Evolutionary conservation across 176 grass and related monocot species (phyloP).

Genomic region (Oryza rufipogon): DNA sequence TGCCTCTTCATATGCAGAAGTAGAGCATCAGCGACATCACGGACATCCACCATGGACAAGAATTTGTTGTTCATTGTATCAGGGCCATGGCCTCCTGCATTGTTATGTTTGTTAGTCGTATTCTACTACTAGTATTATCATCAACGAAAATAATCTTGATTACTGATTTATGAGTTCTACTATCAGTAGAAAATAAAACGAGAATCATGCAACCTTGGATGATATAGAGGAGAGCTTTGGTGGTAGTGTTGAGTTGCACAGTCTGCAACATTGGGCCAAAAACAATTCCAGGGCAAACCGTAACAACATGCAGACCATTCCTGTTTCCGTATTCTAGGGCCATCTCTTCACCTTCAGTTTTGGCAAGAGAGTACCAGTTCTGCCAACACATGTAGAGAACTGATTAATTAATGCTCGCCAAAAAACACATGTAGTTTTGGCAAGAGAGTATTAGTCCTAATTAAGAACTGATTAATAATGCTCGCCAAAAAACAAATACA

Average conservation of each 20-base stretch:
- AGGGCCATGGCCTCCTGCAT: neutral
- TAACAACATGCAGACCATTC: constrained; percentile 29
- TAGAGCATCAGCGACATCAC: constrained; percentile 29
- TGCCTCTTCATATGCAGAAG: constrained; percentile 26
- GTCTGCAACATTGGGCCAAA: constrained; percentile 29
- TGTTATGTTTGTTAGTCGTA: too few species aligned
- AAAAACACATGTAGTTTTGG: too few species aligned
- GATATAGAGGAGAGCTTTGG: constrained; percentile 2
- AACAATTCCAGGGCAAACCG: constrained; percentile 23
- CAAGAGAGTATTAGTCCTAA: too few species aligned
- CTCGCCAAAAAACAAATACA: neutral
- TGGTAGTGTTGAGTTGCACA: constrained; percentile 23
- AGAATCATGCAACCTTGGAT: constrained; percentile 15
- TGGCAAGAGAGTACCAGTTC: constrained; percentile 46
- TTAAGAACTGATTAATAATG: neutral
- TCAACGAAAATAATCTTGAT: too few species aligned
- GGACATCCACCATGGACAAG: constrained; percentile 29
- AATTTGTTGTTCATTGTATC: constrained; percentile 1
- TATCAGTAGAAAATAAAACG: too few species aligned
- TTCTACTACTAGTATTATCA: too few species aligned
- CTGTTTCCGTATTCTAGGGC: constrained; percentile 29
- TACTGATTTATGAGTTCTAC: too few species aligned
- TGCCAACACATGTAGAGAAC: neutral
- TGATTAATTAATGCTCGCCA: neutral
- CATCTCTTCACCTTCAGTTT: constrained; percentile 28